These are phyloP conservation scores for Serendipita sp. DNA, from an alignment of 768 basidiomycete genomes.

Conservation along the genomic window DNA sequence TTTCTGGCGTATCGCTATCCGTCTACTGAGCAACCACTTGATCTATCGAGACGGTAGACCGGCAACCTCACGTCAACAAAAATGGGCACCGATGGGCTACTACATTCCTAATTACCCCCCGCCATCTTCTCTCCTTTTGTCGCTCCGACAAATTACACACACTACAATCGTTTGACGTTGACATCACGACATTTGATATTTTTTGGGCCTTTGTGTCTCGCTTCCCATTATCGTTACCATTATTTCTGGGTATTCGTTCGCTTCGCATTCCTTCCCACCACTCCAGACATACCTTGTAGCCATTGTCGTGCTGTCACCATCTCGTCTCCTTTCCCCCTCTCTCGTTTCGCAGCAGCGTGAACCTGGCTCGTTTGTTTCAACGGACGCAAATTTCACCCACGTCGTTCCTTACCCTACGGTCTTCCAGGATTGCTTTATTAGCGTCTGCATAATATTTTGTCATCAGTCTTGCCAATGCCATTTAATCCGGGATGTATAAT, in stretches of 20 bases:
- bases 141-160: background rate
- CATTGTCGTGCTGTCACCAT: background rate
- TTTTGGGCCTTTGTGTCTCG: background rate
- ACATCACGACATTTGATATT: background rate
- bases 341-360: background rate
- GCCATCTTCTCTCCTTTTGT: background rate
- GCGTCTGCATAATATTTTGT: constrained; percentile 5
- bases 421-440: background rate
- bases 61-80: background rate
- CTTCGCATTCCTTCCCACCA: background rate
- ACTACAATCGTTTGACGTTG: background rate
- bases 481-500: background rate
- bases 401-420: background rate
- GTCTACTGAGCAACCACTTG: constrained; percentile 53
- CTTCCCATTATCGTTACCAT: background rate
- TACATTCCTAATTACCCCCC: background rate
- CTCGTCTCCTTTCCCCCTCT: background rate
- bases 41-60: constrained; percentile 34
- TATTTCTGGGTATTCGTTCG: background rate
- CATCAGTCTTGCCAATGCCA: background rate
- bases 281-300: background rate
- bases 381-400: background rate
- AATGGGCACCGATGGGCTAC: background rate
- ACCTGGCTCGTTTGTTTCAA: background rate
- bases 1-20: constrained; percentile 83